Percentiles rank a stretch among this genome's conserved stretches.
These are phyloP conservation scores for Aspergillus neoniger DNA, from an alignment of 2,329 filamentous ascomycete genomes.

Conservation along the genomic window DNA sequence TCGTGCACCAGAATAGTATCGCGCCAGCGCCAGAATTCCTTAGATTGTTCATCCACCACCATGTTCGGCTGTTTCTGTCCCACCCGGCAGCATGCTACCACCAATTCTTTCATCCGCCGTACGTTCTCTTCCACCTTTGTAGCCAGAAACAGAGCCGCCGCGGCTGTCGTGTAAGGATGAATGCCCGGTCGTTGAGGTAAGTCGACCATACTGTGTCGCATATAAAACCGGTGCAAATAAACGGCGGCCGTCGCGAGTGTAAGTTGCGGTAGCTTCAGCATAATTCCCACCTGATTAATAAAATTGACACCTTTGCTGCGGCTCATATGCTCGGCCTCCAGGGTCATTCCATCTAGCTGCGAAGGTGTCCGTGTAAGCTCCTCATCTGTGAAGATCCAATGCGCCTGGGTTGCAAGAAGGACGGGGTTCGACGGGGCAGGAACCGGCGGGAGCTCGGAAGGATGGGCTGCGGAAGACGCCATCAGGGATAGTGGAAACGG, in stretches of 20 bases:
- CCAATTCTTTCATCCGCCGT: slow-evolving; percentile 90
- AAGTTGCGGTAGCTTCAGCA: slow-evolving; percentile 87
- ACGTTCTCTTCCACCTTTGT: slow-evolving; percentile 98
- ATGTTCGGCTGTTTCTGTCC: slow-evolving; percentile 92
- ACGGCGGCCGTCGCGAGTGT: slow-evolving; percentile 90
- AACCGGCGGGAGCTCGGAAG: slow-evolving; percentile 29
- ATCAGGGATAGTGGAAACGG: slow-evolving; percentile 20
- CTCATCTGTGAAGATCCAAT: slow-evolving; percentile 87
- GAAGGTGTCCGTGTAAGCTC: slow-evolving; percentile 83
- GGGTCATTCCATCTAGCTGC: slow-evolving; percentile 75
- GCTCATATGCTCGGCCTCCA: slow-evolving; percentile 74
- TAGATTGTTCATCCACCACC: slow-evolving; percentile 92
- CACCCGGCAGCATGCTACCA: slow-evolving; percentile 89
- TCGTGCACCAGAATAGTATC: slow-evolving; percentile 92
- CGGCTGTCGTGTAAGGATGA: slow-evolving; percentile 92
- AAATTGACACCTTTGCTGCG: slow-evolving; percentile 95
- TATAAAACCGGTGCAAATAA: slow-evolving; percentile 95
- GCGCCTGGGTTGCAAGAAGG: slow-evolving; percentile 60
- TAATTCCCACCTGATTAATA: slow-evolving; percentile 88
- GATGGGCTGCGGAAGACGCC: slow-evolving; percentile 31
- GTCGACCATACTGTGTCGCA: slow-evolving; percentile 80
- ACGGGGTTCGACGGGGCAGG: slow-evolving; percentile 49
- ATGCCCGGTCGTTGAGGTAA: slow-evolving; percentile 69
- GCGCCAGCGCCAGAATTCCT: slow-evolving; percentile 97
- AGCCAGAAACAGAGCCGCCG: slow-evolving; percentile 86